Percentiles rank a stretch among this genome's conserved stretches.
phyloP scores from a whole-genome alignment of 2,329 filamentous ascomycete species.

The Aspergillus chevalieri region DNA sequence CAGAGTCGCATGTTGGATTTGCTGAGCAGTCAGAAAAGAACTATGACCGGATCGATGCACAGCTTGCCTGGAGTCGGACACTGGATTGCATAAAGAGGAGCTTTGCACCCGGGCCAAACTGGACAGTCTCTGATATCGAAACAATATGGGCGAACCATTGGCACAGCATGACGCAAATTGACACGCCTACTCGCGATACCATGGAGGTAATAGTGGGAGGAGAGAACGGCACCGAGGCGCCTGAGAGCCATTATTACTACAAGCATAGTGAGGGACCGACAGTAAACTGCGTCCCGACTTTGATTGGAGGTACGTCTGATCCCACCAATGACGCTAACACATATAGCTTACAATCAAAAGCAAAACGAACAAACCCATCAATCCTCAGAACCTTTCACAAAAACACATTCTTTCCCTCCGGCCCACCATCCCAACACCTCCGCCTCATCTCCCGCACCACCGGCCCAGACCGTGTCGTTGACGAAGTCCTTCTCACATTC shows the following conservation, averaged over 20 bases:
- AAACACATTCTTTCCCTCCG: constrained; percentile 47
- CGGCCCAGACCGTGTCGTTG: constrained; percentile 51
- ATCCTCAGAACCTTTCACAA: constrained; percentile 44
- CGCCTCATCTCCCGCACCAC: constrained; percentile 51
- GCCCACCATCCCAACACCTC: constrained; percentile 43
- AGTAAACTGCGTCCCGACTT: constrained; percentile 32
- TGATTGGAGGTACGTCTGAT: constrained; percentile 28
- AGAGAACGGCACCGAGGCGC: constrained; percentile 6
- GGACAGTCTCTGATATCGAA: constrained; percentile 31
- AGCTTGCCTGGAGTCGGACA: constrained; percentile 60
- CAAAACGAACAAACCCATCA: constrained; percentile 14
- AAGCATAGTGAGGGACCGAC: constrained; percentile 12
- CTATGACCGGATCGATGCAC: constrained; percentile 55
- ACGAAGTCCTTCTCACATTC: constrained; percentile 52
- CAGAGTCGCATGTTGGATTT: constrained; percentile 55
- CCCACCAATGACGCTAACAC: background rate
- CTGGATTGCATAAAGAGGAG: constrained; percentile 53
- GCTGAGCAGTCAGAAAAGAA: constrained; percentile 59
- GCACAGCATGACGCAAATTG: constrained; percentile 16
- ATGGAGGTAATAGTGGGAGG: constrained; percentile 11
- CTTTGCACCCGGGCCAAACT: constrained; percentile 41
- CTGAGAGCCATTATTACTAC: constrained; percentile 3
- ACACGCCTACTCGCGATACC: constrained; percentile 15
- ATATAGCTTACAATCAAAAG: background rate
- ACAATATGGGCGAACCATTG: constrained; percentile 35